Conservation (phyloP, 805 yeast species). For the Ogataea nonfermentans region DNA sequence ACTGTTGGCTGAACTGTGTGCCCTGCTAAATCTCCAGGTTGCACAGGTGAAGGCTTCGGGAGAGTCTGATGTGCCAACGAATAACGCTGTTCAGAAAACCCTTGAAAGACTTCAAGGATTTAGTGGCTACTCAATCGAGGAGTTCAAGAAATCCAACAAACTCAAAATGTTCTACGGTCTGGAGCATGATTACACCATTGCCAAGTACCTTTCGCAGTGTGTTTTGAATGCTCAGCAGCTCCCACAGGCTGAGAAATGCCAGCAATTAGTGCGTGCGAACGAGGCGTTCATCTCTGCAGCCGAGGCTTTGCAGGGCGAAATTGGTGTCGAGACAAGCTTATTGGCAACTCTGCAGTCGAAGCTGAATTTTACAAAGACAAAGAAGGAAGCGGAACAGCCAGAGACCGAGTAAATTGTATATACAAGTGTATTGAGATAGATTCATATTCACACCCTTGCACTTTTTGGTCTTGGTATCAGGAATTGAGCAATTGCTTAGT, state of each 20-base stretch:
- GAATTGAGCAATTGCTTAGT: too few relatives aligned
- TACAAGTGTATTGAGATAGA: constrained; percentile 1
- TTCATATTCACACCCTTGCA: constrained; percentile 4
- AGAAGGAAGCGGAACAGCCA: not conserved
- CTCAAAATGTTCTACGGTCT: constrained; percentile 11
- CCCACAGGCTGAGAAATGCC: constrained; percentile 9
- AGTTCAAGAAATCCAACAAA: constrained; percentile 6
- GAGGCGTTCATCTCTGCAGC: constrained; percentile 16
- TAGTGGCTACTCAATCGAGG: constrained; percentile 6
- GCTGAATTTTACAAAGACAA: not conserved
- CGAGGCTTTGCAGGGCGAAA: constrained; percentile 15
- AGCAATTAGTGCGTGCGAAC: constrained; percentile 9
- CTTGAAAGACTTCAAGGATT: constrained; percentile 5
- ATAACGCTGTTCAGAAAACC: constrained; percentile 5
- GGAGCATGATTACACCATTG: constrained; percentile 21
- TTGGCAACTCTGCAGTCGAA: constrained; percentile 11
- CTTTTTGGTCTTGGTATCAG: too few relatives aligned
- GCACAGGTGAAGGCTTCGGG: constrained; percentile 10
- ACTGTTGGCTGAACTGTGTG: constrained; percentile 14
- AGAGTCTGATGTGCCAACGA: not conserved
- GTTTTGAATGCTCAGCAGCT: constrained; percentile 14
- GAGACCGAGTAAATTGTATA: not conserved
- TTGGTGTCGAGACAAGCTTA: constrained; percentile 9
- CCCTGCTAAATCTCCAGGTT: constrained; percentile 13
- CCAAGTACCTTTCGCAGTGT: constrained; percentile 16